A percentile compares a stretch with the other conserved stretches of the same genome.
phyloP scores from a whole-genome alignment of 345 rosid genomes.

The Aurinia saxatilis region DNA sequence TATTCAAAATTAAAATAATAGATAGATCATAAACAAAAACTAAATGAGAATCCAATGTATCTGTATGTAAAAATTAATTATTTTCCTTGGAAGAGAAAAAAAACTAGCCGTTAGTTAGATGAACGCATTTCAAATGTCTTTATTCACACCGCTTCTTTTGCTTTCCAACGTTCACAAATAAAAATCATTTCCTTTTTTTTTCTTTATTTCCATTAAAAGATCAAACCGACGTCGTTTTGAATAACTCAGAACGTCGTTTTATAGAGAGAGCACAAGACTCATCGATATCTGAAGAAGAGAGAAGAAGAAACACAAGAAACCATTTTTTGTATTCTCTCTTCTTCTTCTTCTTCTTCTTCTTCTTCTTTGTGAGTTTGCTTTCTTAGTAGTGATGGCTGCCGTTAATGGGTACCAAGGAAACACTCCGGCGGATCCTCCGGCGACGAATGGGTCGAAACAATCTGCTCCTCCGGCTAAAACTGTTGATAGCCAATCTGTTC shows the following conservation, averaged over 20 bases:
- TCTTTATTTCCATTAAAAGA: not conserved
- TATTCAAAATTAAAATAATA: too few relatives aligned
- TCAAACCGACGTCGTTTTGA: not conserved
- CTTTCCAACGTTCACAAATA: slow-evolving; percentile 14
- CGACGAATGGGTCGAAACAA: slow-evolving; percentile 43
- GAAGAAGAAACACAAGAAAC: slow-evolving; percentile 1
- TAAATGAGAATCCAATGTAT: not conserved
- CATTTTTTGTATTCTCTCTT: slow-evolving; percentile 3
- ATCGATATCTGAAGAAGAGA: slow-evolving; percentile 8
- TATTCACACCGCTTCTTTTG: slow-evolving; percentile 7
- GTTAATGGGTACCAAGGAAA: slow-evolving; percentile 70
- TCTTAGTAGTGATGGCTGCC: slow-evolving; percentile 47
- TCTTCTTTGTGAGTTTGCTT: too few relatives aligned
- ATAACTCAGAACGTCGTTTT: not conserved
- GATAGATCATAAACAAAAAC: too few relatives aligned
- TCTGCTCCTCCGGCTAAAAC: slow-evolving; percentile 45
- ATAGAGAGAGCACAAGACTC: not conserved
- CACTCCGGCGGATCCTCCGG: slow-evolving; percentile 43
- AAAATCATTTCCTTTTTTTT: not conserved
- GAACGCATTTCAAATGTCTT: not conserved
- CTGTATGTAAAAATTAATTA: too few relatives aligned
- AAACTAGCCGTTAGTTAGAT: slow-evolving; percentile 24
- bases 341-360: too few relatives aligned
- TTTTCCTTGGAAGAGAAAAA: not conserved
- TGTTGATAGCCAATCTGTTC: slow-evolving; percentile 79